Evolutionary conservation across 345 rosid species (phyloP).

Genomic region (Eucalyptus lansdowneana): DNA sequence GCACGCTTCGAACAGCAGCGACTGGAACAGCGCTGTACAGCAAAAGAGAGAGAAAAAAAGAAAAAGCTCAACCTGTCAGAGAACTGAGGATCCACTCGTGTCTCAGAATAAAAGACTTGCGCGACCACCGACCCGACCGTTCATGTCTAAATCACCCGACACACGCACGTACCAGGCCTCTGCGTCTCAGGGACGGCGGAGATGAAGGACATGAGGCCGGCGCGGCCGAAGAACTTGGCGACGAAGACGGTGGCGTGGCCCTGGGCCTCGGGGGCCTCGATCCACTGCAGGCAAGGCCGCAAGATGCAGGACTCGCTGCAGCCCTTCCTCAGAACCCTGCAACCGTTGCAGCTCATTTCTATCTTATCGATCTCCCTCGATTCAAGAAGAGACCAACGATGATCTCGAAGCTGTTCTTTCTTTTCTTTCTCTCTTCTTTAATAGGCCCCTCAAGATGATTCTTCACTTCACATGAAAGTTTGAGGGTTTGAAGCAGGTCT

Average conservation of each 20-base stretch:
- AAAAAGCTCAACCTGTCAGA: not conserved
- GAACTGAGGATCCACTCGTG: not conserved
- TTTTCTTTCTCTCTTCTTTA: not conserved
- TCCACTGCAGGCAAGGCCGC: conserved; percentile 89
- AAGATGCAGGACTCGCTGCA: conserved; percentile 90
- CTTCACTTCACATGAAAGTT: not conserved
- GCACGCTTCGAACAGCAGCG: conserved; percentile 80
- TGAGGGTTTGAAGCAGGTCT: not conserved
- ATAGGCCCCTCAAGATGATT: not conserved
- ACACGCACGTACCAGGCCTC: conserved; percentile 50
- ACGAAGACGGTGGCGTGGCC: conserved; percentile 98
- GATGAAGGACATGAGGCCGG: conserved; percentile 95
- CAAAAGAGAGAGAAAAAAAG: not conserved
- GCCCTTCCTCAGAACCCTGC: conserved; percentile 90
- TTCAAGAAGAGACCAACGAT: not conserved
- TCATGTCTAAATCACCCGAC: not conserved
- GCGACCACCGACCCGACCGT: not conserved
- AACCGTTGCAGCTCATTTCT: conserved; percentile 94
- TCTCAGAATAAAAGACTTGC: not conserved
- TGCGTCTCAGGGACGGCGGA: conserved; percentile 84
- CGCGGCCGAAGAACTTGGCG: conserved; percentile 97
- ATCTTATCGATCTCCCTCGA: not conserved
- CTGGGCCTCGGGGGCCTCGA: conserved; percentile 80
- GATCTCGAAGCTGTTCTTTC: not conserved
- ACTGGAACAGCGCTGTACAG: conserved; percentile 69